A percentile compares a stretch with the other conserved stretches of the same genome.
Evolutionary conservation across 192 early-diverging fungal species (phyloP).

Genomic region (Ambispora gerdemannii): DNA sequence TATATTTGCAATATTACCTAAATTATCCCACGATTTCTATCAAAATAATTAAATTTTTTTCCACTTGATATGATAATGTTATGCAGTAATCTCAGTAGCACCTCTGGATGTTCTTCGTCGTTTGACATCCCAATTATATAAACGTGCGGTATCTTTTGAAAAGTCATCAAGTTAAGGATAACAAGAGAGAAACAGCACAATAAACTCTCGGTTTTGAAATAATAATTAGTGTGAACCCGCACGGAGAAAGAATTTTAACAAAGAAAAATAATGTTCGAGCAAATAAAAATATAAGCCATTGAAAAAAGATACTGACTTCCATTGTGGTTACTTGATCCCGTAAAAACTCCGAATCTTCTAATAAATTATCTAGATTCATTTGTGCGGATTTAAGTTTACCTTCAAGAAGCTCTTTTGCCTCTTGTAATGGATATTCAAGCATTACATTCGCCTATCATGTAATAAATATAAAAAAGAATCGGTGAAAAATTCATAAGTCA

Average conservation of each 20-base stretch:
- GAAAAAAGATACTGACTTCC: constrained; percentile 78
- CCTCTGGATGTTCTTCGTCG: constrained; percentile 46
- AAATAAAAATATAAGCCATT: not conserved
- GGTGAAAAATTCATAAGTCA: not conserved
- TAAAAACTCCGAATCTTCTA: constrained; percentile 91
- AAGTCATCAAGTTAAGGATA: constrained; percentile 29
- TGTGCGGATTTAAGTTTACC: constrained; percentile 75
- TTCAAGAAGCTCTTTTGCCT: constrained; percentile 75
- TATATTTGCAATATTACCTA: too few species aligned
- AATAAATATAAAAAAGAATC: not conserved
- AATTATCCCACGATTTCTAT: too few species aligned
- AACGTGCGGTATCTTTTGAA: constrained; percentile 78
- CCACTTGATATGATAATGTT: too few species aligned
- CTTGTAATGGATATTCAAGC: constrained; percentile 90
- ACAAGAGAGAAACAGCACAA: not conserved
- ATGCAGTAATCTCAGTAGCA: too few species aligned
- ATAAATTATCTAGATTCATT: constrained; percentile 65
- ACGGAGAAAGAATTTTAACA: not conserved
- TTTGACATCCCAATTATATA: constrained; percentile 98
- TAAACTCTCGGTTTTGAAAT: not conserved
- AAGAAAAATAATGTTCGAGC: constrained; percentile 13
- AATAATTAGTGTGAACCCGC: not conserved
- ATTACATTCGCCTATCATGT: constrained; percentile 85
- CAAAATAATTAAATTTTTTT: too few species aligned
- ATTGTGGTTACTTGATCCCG: constrained; percentile 99